Evolutionary conservation across 2,329 filamentous ascomycete genomes (phyloP).

Genomic region (Chaetomium sp.): DNA sequence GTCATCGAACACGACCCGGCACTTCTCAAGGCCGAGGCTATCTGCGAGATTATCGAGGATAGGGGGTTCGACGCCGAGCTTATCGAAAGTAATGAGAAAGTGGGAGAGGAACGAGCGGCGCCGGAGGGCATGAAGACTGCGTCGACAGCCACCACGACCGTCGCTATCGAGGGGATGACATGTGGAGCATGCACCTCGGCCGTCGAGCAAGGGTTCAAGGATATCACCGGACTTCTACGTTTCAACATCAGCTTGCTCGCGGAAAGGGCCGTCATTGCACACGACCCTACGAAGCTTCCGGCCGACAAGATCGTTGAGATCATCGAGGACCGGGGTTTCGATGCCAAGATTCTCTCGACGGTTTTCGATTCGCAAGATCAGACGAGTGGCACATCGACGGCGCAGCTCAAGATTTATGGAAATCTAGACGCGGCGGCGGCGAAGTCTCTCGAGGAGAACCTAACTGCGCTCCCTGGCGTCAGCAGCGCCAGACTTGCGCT

Average conservation of each 20-base stretch:
- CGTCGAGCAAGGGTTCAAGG: slow-evolving; percentile 79
- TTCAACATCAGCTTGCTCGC: slow-evolving; percentile 96
- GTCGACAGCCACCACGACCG: slow-evolving; percentile 70
- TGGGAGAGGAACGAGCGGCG: slow-evolving; percentile 41
- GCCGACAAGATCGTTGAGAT: slow-evolving; percentile 75
- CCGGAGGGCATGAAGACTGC: slow-evolving; percentile 39
- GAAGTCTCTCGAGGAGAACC: slow-evolving; percentile 66
- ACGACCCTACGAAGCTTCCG: slow-evolving; percentile 72
- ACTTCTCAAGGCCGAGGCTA: slow-evolving; percentile 54
- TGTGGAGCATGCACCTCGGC: slow-evolving; percentile 95
- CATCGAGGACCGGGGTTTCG: slow-evolving; percentile 90
- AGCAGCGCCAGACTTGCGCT: slow-evolving; percentile 73
- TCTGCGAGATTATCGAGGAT: slow-evolving; percentile 64
- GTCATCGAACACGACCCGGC: slow-evolving; percentile 76
- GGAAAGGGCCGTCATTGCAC: slow-evolving; percentile 85
- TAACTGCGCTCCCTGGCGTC: slow-evolving; percentile 70
- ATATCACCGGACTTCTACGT: slow-evolving; percentile 74
- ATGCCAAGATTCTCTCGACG: slow-evolving; percentile 79
- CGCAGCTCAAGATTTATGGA: slow-evolving; percentile 85
- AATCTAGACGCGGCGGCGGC: slow-evolving; percentile 72
- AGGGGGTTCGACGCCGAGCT: slow-evolving; percentile 81
- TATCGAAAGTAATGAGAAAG: slow-evolving; percentile 65
- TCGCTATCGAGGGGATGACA: slow-evolving; percentile 95
- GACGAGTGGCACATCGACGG: slow-evolving; percentile 58
- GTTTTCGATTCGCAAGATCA: slow-evolving; percentile 60